These are phyloP conservation scores for Hygrophila difformis DNA, from an alignment of 257 asterid genomes.

Conservation along the genomic window DNA sequence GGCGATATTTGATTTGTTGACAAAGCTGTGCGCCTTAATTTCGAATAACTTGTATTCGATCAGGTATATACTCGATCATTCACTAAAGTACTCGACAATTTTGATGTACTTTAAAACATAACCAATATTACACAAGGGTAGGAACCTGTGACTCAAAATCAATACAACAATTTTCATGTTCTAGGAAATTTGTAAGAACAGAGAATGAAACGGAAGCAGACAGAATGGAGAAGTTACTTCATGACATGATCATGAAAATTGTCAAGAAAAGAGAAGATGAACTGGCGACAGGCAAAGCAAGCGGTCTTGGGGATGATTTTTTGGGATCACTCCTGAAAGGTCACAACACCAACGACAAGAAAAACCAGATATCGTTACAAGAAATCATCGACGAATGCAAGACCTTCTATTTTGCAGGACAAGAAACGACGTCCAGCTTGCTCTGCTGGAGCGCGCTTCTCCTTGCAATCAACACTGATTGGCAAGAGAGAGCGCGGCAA, in stretches of 20 bases:
- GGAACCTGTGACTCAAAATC: too few relatives aligned
- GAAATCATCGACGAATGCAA: conserved; percentile 52
- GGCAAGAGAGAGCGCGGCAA: conserved; percentile 53
- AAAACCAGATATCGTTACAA: conserved; percentile 23
- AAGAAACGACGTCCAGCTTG: conserved; percentile 39
- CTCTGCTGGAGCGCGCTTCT: conserved; percentile 39
- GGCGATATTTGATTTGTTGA: conserved; percentile 36
- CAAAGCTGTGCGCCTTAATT: conserved; percentile 16
- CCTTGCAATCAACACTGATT: conserved; percentile 43
- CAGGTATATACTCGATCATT: conserved; percentile 13
- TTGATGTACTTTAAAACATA: too few relatives aligned
- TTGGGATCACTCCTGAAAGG: conserved; percentile 40
- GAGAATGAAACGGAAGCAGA: conserved; percentile 38
- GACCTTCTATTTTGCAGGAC: conserved; percentile 52
- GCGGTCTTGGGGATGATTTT: conserved; percentile 36
- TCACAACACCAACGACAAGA: conserved; percentile 23
- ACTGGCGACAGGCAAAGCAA: conserved; percentile 20
- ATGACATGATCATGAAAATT: conserved; percentile 23
- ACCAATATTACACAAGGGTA: too few relatives aligned
- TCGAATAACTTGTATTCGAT: conserved; percentile 15
- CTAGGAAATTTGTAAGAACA: conserved; percentile 21
- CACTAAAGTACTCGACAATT: too few relatives aligned
- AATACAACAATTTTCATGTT: not conserved
- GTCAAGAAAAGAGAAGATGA: conserved; percentile 27
- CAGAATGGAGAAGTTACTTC: conserved; percentile 24